Base-by-base conservation (phyloP, 2,329 filamentous ascomycete genomes). In the Colletotrichum filicis region DNA sequence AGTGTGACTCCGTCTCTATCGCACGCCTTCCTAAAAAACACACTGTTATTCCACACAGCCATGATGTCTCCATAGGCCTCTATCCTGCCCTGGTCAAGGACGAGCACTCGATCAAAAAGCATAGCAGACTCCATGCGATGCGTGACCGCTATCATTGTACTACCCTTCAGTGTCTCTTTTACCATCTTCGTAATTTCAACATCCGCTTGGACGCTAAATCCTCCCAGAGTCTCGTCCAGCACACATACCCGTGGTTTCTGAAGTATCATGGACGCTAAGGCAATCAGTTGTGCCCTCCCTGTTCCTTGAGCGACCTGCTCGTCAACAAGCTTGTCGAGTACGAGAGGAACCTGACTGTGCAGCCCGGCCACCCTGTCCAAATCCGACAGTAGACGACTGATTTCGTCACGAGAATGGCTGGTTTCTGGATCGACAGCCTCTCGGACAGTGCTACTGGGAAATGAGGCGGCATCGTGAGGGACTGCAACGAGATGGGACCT, bases 71-170 rank as follows among this genome's bases (percentile, higher is more conserved):
- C 61, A 30, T 64, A 64, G n/a, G 46, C 61, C 28, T 64, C 6
- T 22, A 64, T 22, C 6, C 46, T 30, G 3, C 61, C 61, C 19
- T 53, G 37, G 14, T 64, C 28, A 11, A 64, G 37, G 24, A 64
- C 28, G 30, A 64, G 61, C 28, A 64, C 61, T n/a, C 46, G 61
- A 1, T 64, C 61, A 35, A 64, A 64, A 4, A 35, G 11, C 46
- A 64, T 53, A 1, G 61, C 61, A n/a, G 32, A 28, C 26, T 22
- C 46, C 61, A 64, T 64, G 4, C 42, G 61, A 53, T 64, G 61
- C 46, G 42, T 55, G 6, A 64, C 4, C 1, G 26, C 26, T 2
- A 64, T 28, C 42, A 64, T 22, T 0, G 61, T 64, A 19, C 2
- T 1, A 16, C 28, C 7, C 26, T 19, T 64, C 26, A 64, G 22